These are phyloP conservation scores for Lomentospora prolificans DNA, from an alignment of 2,329 filamentous ascomycete species.

Conservation along the genomic window DNA sequence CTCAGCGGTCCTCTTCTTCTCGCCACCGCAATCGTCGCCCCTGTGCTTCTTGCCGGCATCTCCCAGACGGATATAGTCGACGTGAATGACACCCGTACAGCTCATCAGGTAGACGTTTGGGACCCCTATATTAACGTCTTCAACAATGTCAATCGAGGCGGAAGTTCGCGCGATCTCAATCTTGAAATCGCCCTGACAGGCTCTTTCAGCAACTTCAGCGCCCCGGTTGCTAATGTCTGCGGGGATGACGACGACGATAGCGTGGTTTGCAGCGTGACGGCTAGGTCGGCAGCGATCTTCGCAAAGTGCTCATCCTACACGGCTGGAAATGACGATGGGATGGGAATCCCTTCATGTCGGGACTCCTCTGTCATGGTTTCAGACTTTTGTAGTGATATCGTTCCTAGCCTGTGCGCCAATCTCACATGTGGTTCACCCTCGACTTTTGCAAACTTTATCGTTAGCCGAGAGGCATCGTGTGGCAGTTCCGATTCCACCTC, in stretches of 20 bases:
- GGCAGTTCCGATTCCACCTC: slow-evolving; percentile 4
- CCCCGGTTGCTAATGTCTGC: neutral
- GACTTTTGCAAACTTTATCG: slow-evolving; percentile 9
- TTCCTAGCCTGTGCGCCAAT: slow-evolving; percentile 2
- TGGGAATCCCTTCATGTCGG: neutral
- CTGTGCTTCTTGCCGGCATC: slow-evolving; percentile 12
- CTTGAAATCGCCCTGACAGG: neutral
- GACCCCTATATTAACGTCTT: neutral
- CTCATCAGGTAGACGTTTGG: neutral
- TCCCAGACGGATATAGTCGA: neutral
- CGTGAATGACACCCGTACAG: slow-evolving; percentile 1
- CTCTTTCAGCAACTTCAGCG: neutral
- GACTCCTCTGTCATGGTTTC: neutral
- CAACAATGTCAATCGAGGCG: neutral
- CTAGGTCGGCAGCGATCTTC: neutral
- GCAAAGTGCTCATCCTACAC: neutral
- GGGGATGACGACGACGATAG: too few relatives aligned
- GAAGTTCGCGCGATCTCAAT: neutral
- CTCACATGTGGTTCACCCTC: slow-evolving; percentile 4
- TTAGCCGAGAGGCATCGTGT: neutral
- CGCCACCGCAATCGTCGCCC: slow-evolving; percentile 8
- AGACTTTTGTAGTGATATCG: neutral
- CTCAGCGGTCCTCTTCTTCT: neutral
- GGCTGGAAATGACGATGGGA: neutral
- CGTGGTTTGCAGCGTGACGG: neutral